Base-by-base conservation (phyloP, 192 early-diverging fungal species). In the Backusella luteola region DNA sequence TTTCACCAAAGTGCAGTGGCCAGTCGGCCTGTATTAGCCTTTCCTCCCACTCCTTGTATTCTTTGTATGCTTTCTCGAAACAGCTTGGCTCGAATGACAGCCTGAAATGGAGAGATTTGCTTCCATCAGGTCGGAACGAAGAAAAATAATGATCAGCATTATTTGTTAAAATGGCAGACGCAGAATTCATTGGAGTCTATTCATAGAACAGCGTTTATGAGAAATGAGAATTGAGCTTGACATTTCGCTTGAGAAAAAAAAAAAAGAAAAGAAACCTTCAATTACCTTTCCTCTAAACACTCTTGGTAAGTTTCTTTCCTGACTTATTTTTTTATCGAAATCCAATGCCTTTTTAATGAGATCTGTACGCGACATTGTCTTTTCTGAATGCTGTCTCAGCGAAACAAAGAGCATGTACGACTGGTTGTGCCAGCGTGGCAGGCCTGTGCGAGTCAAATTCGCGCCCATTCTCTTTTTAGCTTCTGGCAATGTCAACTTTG, bases 391-490 rank as follows among this genome's bases (percentile, higher is more conserved):
- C 38, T 94, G 88, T 9, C 90, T 83, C 32, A 97, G 84, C 4
- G 93, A 92, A 69, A 96, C 74, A 75, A 93, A 93, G 83, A 97
- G 85, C 76, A 96, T 82, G 78, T 94, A 96, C 36, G 91, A 90
- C 74, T 96, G 95, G 66, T 91, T 97, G 49, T 94, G 94, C 95
- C 95, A 97, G 26, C 94, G 84, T 12, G 94, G 94, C 19, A 59
- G 26, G 12, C 56, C 56, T 23, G 67, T 38, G 41, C 67, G 34
- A 39, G 36, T 38, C 67, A 35, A 23, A 69, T 69, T 71, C 23
- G 41, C 26, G 23, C 38, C 26, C 21, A n/a, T 71, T 71, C 69
- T 71, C 42, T 46, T 71, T 42, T 71, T 17, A 29, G 69, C 42
- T n/a, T 71, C 69, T 41, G 23, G 26, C 17, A 71, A 46, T 29